phyloP scores from a whole-genome alignment of 2,329 filamentous ascomycete species.

The Xylaria sp. region DNA sequence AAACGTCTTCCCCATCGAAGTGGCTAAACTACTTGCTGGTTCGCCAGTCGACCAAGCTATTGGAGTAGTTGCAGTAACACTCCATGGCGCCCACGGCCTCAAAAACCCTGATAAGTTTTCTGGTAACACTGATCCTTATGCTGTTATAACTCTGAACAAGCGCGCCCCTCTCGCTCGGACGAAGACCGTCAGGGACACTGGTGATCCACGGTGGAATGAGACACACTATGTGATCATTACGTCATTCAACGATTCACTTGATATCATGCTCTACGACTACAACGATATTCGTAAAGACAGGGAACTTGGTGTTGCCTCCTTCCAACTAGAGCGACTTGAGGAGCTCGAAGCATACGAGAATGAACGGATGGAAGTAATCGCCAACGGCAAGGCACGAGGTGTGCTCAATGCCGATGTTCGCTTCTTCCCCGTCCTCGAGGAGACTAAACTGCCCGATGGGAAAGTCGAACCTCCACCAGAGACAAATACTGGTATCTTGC shows the following conservation, averaged over 20 bases:
- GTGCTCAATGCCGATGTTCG: slow-evolving; percentile 83
- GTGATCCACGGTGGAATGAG: slow-evolving; percentile 94
- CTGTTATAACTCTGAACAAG: slow-evolving; percentile 84
- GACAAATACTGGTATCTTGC: slow-evolving; percentile 91
- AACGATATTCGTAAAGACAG: slow-evolving; percentile 98
- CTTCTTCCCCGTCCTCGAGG: slow-evolving; percentile 93
- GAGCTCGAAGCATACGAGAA: slow-evolving; percentile 83
- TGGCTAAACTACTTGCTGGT: slow-evolving; percentile 97
- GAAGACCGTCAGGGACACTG: slow-evolving; percentile 85
- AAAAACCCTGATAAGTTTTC: slow-evolving; percentile 97
- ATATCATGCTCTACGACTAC: slow-evolving; percentile 87
- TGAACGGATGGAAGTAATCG: slow-evolving; percentile 82
- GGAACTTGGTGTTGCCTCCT: slow-evolving; percentile 88
- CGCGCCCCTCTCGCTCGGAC: slow-evolving; percentile 85
- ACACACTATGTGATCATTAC: slow-evolving; percentile 96
- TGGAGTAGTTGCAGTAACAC: slow-evolving; percentile 89
- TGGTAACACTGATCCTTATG: slow-evolving; percentile 91
- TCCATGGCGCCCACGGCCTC: slow-evolving; percentile 90
- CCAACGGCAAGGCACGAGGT: slow-evolving; percentile 86
- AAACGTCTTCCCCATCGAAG: slow-evolving; percentile 97
- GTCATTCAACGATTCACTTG: slow-evolving; percentile 87
- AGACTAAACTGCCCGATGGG: slow-evolving; percentile 75
- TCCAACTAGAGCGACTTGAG: slow-evolving; percentile 84
- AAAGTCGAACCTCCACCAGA: slow-evolving; percentile 84
- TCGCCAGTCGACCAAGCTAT: slow-evolving; percentile 95